Percentiles rank a stretch among this genome's conserved stretches.
Evolutionary conservation across 2,329 filamentous ascomycete genomes (phyloP).

Genomic region (Aspergillus candidus): DNA sequence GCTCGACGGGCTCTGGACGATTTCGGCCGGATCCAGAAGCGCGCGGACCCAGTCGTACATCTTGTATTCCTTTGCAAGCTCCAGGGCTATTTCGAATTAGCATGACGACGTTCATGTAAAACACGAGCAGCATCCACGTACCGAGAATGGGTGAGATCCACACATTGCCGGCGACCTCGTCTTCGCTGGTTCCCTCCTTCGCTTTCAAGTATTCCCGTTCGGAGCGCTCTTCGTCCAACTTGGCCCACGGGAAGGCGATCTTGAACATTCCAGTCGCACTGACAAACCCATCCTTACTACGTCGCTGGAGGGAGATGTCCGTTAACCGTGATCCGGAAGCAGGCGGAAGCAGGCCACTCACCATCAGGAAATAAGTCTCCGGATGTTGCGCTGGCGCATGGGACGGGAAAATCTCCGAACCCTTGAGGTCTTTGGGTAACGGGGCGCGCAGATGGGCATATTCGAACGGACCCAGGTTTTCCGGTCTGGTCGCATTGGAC

Average conservation of each 20-base stretch:
- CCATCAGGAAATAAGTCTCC: constrained; percentile 93
- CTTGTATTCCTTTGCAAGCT: constrained; percentile 78
- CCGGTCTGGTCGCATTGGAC: constrained; percentile 64
- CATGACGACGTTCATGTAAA: constrained; percentile 1
- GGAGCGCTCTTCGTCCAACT: constrained; percentile 51
- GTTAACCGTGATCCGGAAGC: not conserved
- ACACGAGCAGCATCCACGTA: constrained; percentile 29
- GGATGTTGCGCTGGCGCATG: constrained; percentile 57
- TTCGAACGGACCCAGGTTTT: constrained; percentile 78
- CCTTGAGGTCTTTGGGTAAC: constrained; percentile 78
- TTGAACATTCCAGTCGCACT: constrained; percentile 67
- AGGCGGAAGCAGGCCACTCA: constrained; percentile 33
- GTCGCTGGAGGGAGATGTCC: constrained; percentile 41
- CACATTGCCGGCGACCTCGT: constrained; percentile 93
- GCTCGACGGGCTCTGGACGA: constrained; percentile 59
- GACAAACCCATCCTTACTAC: constrained; percentile 60
- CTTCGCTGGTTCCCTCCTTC: constrained; percentile 70
- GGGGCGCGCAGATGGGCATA: constrained; percentile 94
- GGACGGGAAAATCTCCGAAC: constrained; percentile 85
- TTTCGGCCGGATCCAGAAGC: constrained; percentile 82
- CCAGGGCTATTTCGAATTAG: constrained; percentile 57
- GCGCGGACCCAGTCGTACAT: constrained; percentile 84
- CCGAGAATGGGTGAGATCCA: constrained; percentile 80
- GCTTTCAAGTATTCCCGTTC: constrained; percentile 74
- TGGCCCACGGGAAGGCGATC: constrained; percentile 61